These are phyloP conservation scores for Apiospora saccharicola DNA, from an alignment of 2,329 filamentous ascomycete genomes.

Conservation along the genomic window DNA sequence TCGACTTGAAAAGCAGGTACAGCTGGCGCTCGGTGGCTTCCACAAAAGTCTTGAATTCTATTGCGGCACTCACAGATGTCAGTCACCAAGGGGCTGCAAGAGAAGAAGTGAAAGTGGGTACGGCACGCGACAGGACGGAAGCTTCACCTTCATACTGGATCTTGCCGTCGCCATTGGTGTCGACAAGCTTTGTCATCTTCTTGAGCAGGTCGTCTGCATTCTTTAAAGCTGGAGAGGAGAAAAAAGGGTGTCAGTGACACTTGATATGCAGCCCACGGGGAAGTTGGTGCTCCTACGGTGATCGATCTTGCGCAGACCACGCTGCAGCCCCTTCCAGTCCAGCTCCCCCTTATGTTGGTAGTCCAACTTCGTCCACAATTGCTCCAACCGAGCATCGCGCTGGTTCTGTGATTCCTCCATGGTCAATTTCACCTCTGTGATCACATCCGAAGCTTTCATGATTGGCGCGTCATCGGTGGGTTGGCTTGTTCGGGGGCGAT, in stretches of 20 bases:
- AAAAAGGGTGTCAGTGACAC: constrained; percentile 30
- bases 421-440: constrained; percentile 65
- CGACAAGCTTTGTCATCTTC: constrained; percentile 82
- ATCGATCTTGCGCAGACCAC: constrained; percentile 86
- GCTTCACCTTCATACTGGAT: constrained; percentile 84
- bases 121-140: constrained; percentile 11
- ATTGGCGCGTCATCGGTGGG: constrained; percentile 38
- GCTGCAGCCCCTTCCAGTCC: constrained; percentile 84
- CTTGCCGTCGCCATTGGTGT: constrained; percentile 85
- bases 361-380: constrained; percentile 85
- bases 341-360: constrained; percentile 78
- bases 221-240: constrained; percentile 68
- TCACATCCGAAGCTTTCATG: constrained; percentile 59
- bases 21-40: constrained; percentile 87
- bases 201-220: constrained; percentile 88
- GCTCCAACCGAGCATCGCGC: constrained; percentile 81
- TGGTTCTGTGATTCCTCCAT: constrained; percentile 79
- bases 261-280: constrained; percentile 19
- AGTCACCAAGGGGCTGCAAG: not conserved
- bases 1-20: constrained; percentile 80
- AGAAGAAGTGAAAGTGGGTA: not conserved
- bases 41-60: constrained; percentile 92
- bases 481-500: constrained; percentile 29
- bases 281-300: constrained; percentile 71
- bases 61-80: constrained; percentile 21